A percentile compares a stretch with the other conserved stretches of the same genome.
Conservation (phyloP, 441 rosid species). For the Hypseocharis bilobata region DNA sequence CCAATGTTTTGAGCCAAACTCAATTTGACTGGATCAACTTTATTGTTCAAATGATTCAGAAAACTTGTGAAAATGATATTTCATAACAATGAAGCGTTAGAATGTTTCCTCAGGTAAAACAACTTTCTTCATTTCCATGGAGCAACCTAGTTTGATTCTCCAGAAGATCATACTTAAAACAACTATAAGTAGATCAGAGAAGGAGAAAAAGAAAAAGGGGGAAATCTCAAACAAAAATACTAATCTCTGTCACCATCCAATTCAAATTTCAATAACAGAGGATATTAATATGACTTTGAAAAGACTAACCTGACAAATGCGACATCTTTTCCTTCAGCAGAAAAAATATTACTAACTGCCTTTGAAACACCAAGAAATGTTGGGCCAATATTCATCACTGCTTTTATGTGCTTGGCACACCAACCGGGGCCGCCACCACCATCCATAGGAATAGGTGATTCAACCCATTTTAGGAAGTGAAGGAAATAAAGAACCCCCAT, state of each 20-base stretch:
- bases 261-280: not conserved
- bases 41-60: not conserved
- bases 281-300: not conserved
- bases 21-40: not conserved
- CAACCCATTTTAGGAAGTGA: conserved; percentile 98
- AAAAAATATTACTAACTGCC: conserved; percentile 74
- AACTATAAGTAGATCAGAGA: not conserved
- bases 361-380: conserved; percentile 93
- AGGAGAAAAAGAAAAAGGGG: not conserved
- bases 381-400: conserved; percentile 85
- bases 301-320: conserved; percentile 69
- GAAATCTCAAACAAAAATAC: too few species aligned
- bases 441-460: conserved; percentile 93
- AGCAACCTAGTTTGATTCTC: not conserved
- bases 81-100: too few species aligned
- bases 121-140: not conserved
- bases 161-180: not conserved
- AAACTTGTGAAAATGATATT: too few species aligned
- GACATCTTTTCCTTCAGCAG: conserved; percentile 87
- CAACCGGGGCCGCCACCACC: conserved; percentile 83
- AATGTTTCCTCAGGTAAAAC: too few species aligned
- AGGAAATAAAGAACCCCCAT: conserved; percentile 90
- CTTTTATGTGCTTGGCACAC: conserved; percentile 86
- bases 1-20: not conserved
- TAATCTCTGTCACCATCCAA: not conserved